Percentiles rank a stretch among this genome's conserved stretches.
Conservation (phyloP, 202 grass and related monocot genomes). For the Carex arenaria region DNA sequence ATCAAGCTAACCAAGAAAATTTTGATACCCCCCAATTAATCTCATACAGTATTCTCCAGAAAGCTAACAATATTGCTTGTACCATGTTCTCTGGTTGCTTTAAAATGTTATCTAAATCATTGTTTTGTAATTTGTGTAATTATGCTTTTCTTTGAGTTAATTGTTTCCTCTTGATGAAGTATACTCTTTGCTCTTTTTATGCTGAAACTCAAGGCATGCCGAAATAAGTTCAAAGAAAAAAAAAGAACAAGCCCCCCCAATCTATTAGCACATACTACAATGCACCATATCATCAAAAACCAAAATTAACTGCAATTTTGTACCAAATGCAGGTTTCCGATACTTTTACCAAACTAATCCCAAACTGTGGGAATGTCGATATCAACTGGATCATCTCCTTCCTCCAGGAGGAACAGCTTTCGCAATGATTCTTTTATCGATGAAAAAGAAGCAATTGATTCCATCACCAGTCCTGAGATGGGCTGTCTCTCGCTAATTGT, state of each 20-base stretch:
- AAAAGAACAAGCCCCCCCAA: background rate
- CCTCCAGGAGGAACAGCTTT: constrained; percentile 53
- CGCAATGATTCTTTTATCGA: constrained; percentile 54
- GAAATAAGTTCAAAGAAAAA: background rate
- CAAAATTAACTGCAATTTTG: background rate
- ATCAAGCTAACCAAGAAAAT: background rate
- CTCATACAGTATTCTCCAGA: background rate
- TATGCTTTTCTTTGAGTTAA: background rate
- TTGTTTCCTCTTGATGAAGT: background rate
- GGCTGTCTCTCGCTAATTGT: constrained; percentile 85
- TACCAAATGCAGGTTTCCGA: constrained; percentile 3
- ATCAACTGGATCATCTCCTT: constrained; percentile 34
- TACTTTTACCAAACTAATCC: constrained; percentile 8
- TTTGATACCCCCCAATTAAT: background rate
- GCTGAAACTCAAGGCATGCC: background rate
- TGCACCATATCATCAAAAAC: background rate
- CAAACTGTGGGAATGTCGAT: constrained; percentile 37
- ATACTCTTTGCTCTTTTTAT: background rate
- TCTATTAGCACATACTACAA: background rate
- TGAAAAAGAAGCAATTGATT: constrained; percentile 48
- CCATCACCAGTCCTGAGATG: constrained; percentile 28
- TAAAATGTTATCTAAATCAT: background rate
- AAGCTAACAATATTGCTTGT: background rate
- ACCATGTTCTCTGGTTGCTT: background rate
- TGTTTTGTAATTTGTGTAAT: background rate